Base-by-base conservation (phyloP, 2,329 filamentous ascomycete species). In the Beauveria brongniartii region DNA sequence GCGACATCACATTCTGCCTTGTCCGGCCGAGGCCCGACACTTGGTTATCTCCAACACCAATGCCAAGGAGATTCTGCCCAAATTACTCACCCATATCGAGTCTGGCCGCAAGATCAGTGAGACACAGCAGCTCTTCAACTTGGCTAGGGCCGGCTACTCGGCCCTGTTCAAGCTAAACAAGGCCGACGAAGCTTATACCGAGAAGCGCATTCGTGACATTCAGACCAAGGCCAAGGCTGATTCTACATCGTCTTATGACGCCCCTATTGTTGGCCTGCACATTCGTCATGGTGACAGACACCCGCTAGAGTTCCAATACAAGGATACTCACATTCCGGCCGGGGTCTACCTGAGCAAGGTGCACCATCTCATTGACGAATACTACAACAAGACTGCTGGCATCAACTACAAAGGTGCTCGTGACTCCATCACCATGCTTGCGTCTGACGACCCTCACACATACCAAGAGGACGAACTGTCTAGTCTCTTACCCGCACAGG, bases 381-480 rank as follows among this genome's bases (percentile, higher is more conserved):
- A 74, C 37, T 77, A 80, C 70, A 82, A 79, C 67, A 73, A 67
- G 26, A 73, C 75, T 3, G 72, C 73, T 10, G 71, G 77, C 34
- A 62, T 67, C 16, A 66, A 72, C 14, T 47, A 59, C 57, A 46
- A 53, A 8, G 57, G 50, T 9, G 73, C 72, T 3, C 73, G 77
- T 18, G 73, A 74, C 24, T 76, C 78, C 26, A 72, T 90, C 44
- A 72, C 83, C 6, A 70, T 95, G 1, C 70, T 95, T 28, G 90
- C 91, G 5, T 92, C 90, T 0, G 91, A 96, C 70, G 91, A 96
- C 69, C 90, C 91, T 0, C 83, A 86, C 59, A 85, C 94, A 26
- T 88, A 90, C 68, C 79, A 83, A 24, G 78, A 84, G 12, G 76
- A 82, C 1, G 89, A 92, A 67, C 81, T 93, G 61, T 73, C 74